Percentiles rank a stretch among this genome's conserved stretches.
phyloP scores from a whole-genome alignment of 768 basidiomycete species.

The Boletus barrowsii region DNA sequence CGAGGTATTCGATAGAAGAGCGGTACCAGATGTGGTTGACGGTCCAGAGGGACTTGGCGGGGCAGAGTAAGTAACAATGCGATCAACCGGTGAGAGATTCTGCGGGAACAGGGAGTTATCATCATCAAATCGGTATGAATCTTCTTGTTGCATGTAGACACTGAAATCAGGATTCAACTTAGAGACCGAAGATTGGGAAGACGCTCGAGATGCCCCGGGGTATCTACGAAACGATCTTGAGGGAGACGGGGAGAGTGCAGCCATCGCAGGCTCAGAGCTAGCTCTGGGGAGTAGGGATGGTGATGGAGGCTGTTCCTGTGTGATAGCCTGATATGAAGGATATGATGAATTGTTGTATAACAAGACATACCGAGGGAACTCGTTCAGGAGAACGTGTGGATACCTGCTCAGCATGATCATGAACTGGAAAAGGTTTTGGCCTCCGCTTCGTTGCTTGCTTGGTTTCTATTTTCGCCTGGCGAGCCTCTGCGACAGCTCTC shows the following conservation, averaged over 20 bases:
- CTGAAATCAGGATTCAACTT: constrained; percentile 4
- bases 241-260: constrained; percentile 2
- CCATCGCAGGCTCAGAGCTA: constrained; percentile 11
- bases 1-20: constrained; percentile 15
- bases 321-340: not conserved
- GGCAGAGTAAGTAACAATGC: not conserved
- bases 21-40: constrained; percentile 16
- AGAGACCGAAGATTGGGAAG: constrained; percentile 8
- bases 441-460: constrained; percentile 18
- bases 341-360: not conserved
- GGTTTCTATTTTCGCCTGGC: constrained; percentile 6
- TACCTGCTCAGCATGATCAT: not conserved
- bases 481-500: constrained; percentile 15
- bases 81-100: constrained; percentile 4
- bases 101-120: not conserved
- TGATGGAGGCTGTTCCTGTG: constrained; percentile 10
- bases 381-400: not conserved
- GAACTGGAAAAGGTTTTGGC: constrained; percentile 29
- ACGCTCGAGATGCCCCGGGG: not conserved
- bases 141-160: constrained; percentile 15
- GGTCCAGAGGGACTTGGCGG: constrained; percentile 17
- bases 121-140: constrained; percentile 11
- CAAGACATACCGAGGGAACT: constrained; percentile 12
- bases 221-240: constrained; percentile 2
- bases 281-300: constrained; percentile 4